phyloP scores from a whole-genome alignment of 495 filamentous ascomycete genomes.

The Penicillium desertorum region DNA sequence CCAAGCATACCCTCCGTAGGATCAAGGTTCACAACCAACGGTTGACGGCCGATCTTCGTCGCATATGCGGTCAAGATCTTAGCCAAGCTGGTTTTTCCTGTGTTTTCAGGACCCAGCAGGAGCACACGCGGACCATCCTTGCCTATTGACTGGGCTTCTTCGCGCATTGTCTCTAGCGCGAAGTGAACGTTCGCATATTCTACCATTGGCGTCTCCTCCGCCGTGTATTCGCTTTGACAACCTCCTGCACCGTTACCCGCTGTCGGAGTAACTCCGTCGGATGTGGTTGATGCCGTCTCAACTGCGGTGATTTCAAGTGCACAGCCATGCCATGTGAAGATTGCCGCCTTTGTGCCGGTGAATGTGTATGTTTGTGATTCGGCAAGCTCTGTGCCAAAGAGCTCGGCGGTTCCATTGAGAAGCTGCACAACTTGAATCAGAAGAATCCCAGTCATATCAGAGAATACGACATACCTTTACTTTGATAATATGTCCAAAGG shows the following conservation, averaged over 20 bases:
- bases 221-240: conserved; percentile 68
- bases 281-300: conserved; percentile 30
- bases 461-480: conserved; percentile 52
- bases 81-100: conserved; percentile 81
- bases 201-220: conserved; percentile 82
- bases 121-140: conserved; percentile 76
- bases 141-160: conserved; percentile 48
- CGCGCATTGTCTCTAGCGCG: conserved; percentile 67
- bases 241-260: conserved; percentile 47
- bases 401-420: conserved; percentile 79
- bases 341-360: conserved; percentile 75
- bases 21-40: conserved; percentile 83
- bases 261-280: conserved; percentile 25
- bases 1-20: conserved; percentile 81
- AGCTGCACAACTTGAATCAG: conserved; percentile 51
- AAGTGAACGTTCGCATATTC: conserved; percentile 86
- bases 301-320: conserved; percentile 68
- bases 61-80: conserved; percentile 83
- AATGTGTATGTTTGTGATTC: conserved; percentile 79
- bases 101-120: conserved; percentile 75
- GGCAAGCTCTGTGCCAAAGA: conserved; percentile 94
- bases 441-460: neutral
- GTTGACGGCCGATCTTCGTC: conserved; percentile 70
- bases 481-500: conserved; percentile 60
- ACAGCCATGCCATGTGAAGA: conserved; percentile 91